Evolutionary conservation across 768 basidiomycete genomes (phyloP).

Genomic region (Lactarius evosmus): DNA sequence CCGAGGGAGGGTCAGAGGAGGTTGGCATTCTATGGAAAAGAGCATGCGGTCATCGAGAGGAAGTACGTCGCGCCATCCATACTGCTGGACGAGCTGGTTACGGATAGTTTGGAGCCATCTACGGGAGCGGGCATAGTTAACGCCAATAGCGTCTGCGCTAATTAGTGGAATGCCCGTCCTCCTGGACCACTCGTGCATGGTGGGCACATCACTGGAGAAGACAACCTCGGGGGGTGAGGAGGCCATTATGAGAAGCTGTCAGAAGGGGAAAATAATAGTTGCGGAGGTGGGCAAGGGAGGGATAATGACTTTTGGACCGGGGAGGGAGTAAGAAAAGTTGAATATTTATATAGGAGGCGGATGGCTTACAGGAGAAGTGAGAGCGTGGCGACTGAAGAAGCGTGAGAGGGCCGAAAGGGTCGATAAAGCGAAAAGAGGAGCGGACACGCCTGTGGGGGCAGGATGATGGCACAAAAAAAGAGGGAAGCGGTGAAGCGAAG

Average conservation of each 20-base stretch:
- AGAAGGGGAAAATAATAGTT: conserved; percentile 24
- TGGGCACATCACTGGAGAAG: conserved; percentile 74
- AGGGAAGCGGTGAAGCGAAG: conserved; percentile 24
- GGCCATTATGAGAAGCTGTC: conserved; percentile 30
- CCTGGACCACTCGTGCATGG: conserved; percentile 81
- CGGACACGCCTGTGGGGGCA: conserved; percentile 23
- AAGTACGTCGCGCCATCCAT: conserved; percentile 65
- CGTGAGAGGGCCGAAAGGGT: conserved; percentile 16
- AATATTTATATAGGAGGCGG: conserved; percentile 24
- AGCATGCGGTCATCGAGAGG: conserved; percentile 67
- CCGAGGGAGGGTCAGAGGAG: conserved; percentile 69
- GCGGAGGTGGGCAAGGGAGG: conserved; percentile 20
- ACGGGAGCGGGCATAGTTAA: conserved; percentile 77
- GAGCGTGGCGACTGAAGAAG: conserved; percentile 24
- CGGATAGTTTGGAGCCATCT: conserved; percentile 68
- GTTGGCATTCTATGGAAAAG: conserved; percentile 73
- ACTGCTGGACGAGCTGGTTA: conserved; percentile 57
- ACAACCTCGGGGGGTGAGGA: conserved; percentile 53
- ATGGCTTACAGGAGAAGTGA: conserved; percentile 23
- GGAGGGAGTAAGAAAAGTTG: conserved; percentile 12
- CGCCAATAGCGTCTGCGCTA: conserved; percentile 76
- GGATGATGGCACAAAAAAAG: conserved; percentile 21
- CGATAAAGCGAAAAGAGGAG: conserved; percentile 7
- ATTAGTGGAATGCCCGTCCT: conserved; percentile 79
- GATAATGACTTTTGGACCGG: conserved; percentile 13